Evolutionary conservation across 208 protist genomes (phyloP).

Genomic region (Spongospora subterranea): DNA sequence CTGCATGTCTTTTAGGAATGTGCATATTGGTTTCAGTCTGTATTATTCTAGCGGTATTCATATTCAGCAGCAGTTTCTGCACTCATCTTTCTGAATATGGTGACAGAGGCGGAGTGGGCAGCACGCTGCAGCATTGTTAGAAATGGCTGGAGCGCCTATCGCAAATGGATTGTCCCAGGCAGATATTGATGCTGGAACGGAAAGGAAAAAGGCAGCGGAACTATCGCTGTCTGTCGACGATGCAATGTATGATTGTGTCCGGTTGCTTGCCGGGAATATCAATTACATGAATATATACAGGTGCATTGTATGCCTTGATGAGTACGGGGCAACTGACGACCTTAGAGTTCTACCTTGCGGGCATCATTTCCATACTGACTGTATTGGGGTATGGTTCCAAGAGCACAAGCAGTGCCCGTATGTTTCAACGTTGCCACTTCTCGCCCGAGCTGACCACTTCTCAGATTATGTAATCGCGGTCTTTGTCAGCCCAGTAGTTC

Average conservation of each 20-base stretch:
- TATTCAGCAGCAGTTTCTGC: conserved; percentile 13
- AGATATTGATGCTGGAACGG: conserved; percentile 20
- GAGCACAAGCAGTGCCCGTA: conserved; percentile 47
- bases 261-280: neutral
- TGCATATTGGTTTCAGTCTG: conserved; percentile 8
- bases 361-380: conserved; percentile 49
- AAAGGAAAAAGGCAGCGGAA: conserved; percentile 40
- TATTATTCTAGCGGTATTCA: conserved; percentile 22
- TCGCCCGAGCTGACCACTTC: too few species aligned
- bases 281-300: neutral
- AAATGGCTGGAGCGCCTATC: neutral
- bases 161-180: neutral
- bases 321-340: neutral
- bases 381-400: conserved; percentile 6
- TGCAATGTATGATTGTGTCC: neutral
- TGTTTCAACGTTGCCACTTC: too few species aligned
- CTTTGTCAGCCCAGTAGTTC: too few species aligned
- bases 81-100: neutral
- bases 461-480: too few species aligned
- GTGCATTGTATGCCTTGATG: conserved; percentile 46
- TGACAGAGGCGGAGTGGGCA: conserved; percentile 3
- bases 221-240: neutral
- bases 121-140: neutral
- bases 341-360: conserved; percentile 4
- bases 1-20: neutral